Base-by-base conservation (phyloP, 2,329 filamentous ascomycete species). In the Botrytis galanthina region DNA sequence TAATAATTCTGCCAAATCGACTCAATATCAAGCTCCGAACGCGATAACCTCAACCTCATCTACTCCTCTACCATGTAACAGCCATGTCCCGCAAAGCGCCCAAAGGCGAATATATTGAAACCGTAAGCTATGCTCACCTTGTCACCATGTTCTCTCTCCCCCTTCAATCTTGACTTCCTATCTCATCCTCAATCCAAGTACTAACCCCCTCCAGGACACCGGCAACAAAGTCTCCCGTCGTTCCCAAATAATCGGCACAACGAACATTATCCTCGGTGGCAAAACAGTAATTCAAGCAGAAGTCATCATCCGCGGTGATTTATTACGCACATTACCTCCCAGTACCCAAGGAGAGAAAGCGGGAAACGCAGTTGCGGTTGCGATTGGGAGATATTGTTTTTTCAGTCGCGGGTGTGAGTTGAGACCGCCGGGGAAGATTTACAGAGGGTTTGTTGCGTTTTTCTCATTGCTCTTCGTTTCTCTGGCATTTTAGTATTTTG, bases 191-290 rank as follows among this genome's bases (percentile, higher is more conserved):
- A 57, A 54, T 73, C 66, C 32, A 54, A 46, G n/a, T 39, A 66
- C 74, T 76, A 32, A 76, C 70, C 44, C 32, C 51, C 39, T 60
- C 29, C 78, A 97, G 95, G 95, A 98, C 84, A 97, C 95, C 4
- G 96, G 96, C 78, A 99, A 99, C 88, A 98, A 98, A 85, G 96
- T 99, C 80, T 95, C 95, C 57, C 93, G 96, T 77, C 94, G 94
- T 78, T 93, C 94, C 75, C 91, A 92, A 81, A 93, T 99, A 78
- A 93, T 97, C 80, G 96, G 96, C 79, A 98, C 95, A 35, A 94
- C 97, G 79, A 97, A 98, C 84, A 98, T 99, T 84, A 97, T 97
- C 83, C 92, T 99, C 2, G 96, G 94, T 78, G 96, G 96, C 76
- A 97, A 94, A 84, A 97, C 95, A 0, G 94, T 98, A 75, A 97